Evolutionary conservation across 2,329 filamentous ascomycete species (phyloP), one percentile per base, ranked within the genome.

Genomic region (Colletotrichum incanum): DNA sequence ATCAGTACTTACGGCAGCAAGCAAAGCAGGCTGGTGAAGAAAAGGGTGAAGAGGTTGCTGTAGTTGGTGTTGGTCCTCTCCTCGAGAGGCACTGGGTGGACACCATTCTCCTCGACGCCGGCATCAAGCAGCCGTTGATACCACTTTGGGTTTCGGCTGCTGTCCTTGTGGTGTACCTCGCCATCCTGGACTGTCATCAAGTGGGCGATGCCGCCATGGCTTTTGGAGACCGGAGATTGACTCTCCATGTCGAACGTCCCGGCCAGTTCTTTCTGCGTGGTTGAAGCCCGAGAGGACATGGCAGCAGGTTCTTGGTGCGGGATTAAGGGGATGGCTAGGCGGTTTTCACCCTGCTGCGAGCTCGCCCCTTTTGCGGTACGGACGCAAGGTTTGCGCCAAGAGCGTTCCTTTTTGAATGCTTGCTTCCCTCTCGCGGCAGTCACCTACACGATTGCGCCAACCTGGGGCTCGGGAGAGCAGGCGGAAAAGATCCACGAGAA

Each of bases 1-100:
- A 28, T 8, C 16, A 8, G 39, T 12, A 83, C 88, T 79, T 77
- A 91, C 89, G 89, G 89, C 41, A 91, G 77, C 9, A 90, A 82
- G 76, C 87, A 90, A 54, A 88, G 82, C 67, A 89, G 84, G 71
- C 89, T 85, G 26, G 87, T 89, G 76, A 90, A 89, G 83, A 90
- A 91, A 31, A 91, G 82, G 4, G 88, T 90, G 76, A 91, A 91
- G 56, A 91, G 82, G 72, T 89, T 88, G 78, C 83, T 83, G 74
- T 88, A 88, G 45, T 84, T 82, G 11, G 82, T 89, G 73, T 88
- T 84, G 1, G 84, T 90, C 52, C 89, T 83, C 72, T 88, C 81
- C 65, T 89, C 85, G 28, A 85, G 73, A 1, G 88, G 86, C 28
- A 92, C 87, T 0, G 90, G 90, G 68, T 84, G 84, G 75, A 90